Conservation (phyloP, 768 basidiomycete species). For the Trametes elegans region DNA sequence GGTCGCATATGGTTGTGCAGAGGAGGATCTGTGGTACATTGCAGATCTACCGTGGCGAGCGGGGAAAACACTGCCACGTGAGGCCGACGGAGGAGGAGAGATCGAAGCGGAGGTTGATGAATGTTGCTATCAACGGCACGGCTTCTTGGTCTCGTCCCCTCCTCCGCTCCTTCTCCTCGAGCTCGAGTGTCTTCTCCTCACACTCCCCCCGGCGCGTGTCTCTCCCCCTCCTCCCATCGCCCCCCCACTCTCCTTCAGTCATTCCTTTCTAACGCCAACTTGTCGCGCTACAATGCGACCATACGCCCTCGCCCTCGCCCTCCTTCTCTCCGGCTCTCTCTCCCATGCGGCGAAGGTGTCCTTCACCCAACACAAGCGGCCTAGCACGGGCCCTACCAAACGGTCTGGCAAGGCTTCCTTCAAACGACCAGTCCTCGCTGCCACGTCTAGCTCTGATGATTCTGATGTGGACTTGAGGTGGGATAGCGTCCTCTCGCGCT, state of each 20-base stretch:
- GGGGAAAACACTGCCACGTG: background rate
- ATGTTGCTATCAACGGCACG: conserved; percentile 1
- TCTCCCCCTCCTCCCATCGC: conserved; percentile 18
- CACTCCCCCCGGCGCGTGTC: conserved; percentile 1
- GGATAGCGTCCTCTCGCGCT: background rate
- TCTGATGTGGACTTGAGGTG: conserved; percentile 34
- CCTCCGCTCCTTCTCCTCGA: conserved; percentile 1
- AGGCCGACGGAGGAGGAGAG: background rate
- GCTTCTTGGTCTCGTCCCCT: background rate
- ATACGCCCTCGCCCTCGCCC: conserved; percentile 33
- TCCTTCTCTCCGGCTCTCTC: conserved; percentile 37
- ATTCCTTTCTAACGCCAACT: conserved; percentile 23
- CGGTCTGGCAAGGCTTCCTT: conserved; percentile 34
- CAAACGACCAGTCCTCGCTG: conserved; percentile 27
- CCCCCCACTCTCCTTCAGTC: conserved; percentile 23
- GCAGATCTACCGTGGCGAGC: too few species aligned
- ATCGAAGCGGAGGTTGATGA: background rate
- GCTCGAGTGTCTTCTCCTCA: conserved; percentile 6
- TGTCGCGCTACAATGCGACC: conserved; percentile 41
- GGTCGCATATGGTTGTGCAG: too few species aligned
- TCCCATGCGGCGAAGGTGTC: conserved; percentile 47
- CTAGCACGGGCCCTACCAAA: conserved; percentile 29
- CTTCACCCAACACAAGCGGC: conserved; percentile 43
- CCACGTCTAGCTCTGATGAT: conserved; percentile 28
- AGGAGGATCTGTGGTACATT: too few species aligned